Base-by-base conservation (phyloP, 257 asterid species). In the Scutellaria baicalensis region DNA sequence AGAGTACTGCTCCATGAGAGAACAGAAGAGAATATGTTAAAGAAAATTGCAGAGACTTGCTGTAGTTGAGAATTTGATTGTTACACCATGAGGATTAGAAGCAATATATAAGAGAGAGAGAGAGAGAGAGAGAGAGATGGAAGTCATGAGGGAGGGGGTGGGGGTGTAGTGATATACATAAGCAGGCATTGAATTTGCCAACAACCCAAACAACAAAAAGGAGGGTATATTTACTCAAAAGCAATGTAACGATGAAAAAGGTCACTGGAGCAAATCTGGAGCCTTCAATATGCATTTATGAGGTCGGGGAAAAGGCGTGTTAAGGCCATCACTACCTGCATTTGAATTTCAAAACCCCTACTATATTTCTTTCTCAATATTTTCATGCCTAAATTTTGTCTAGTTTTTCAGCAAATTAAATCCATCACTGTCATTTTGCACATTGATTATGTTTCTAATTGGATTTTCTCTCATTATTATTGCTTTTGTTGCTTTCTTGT, bases 271-370 rank as follows among this genome's bases (percentile, higher is more conserved):
- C 93, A 81, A 81, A 84, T 84, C 88, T 85, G 88, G 86, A 77
- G 86, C 88, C 79, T 77, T 83, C 75, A 77, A 80, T 81, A 55
- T 85, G 90, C 92, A 90, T 90, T 90, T 86, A 88, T 88, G 83
- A 84, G 88, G 88, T 82, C 82, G 85, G 87, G 81, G 69, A 76
- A 84, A 84, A 61, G 84, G 82, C 83, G 77, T 75, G 78, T 59
- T 74, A 67, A 50, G 80, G 72, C 82, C 76, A 78, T 81, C 83
- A 76, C 81, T 79, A 75, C 73, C 70, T 72, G 70, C 77, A 55
- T 75, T 88, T 82, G 78, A 77, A 85, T 83, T 85, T 85, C 86
- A 76, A 27, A 85, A 87, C 68, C 56, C 36, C 20, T 21, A n/a
- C 23, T 17, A 56, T 66, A 57, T 3, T 73, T 64, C 45, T 50